Evolutionary conservation across 768 basidiomycete genomes (phyloP).

Genomic region (Tricholoma bakamatsutake): DNA sequence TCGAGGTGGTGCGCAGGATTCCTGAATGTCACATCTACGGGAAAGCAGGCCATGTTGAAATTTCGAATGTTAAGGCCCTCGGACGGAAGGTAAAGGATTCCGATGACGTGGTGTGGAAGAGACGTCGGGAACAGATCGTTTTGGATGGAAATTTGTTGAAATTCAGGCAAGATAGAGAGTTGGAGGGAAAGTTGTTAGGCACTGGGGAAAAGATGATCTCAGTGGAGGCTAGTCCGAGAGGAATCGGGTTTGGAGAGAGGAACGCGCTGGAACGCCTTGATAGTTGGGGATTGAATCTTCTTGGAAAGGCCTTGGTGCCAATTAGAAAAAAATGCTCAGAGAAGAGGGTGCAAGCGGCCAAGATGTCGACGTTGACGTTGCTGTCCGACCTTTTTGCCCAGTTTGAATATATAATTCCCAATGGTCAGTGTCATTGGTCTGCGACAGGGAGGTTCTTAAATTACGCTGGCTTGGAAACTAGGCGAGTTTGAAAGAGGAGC

Average conservation of each 20-base stretch:
- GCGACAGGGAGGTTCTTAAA: too few relatives aligned
- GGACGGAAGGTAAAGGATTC: conserved; percentile 46
- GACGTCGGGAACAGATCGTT: conserved; percentile 42
- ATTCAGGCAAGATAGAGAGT: conserved; percentile 42
- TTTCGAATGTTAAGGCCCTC: conserved; percentile 45
- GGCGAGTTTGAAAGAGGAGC: too few relatives aligned
- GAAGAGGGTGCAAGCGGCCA: conserved; percentile 8
- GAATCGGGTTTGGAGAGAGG: conserved; percentile 48
- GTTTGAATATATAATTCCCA: too few relatives aligned
- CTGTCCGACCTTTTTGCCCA: too few relatives aligned
- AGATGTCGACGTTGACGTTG: neutral
- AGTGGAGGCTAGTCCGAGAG: conserved; percentile 57
- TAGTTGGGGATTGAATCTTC: conserved; percentile 54
- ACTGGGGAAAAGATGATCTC: conserved; percentile 42
- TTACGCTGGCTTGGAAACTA: too few relatives aligned
- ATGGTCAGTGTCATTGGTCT: too few relatives aligned
- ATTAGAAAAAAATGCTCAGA: conserved; percentile 28
- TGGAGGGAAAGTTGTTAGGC: conserved; percentile 34
- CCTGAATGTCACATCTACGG: conserved; percentile 26
- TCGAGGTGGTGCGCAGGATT: conserved; percentile 37
- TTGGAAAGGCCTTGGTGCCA: conserved; percentile 42
- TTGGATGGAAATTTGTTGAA: conserved; percentile 48
- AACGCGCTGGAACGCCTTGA: conserved; percentile 35
- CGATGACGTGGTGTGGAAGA: conserved; percentile 42
- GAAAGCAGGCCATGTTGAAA: conserved; percentile 31